A percentile compares a stretch with the other conserved stretches of the same genome.
phyloP scores from a whole-genome alignment of 192 early-diverging fungal genomes.

The Physocladia obscura region DNA sequence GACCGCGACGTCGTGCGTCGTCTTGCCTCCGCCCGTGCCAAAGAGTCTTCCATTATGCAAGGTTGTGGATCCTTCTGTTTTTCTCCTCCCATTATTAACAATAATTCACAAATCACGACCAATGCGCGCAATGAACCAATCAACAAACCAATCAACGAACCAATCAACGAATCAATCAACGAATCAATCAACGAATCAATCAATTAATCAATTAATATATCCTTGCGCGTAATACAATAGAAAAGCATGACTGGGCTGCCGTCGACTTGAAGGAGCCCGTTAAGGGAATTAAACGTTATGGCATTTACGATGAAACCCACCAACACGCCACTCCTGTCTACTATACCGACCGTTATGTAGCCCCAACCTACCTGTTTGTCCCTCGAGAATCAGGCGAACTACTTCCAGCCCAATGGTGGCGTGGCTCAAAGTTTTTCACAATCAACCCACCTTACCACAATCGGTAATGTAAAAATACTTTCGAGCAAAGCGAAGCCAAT shows the following conservation, averaged over 20 bases:
- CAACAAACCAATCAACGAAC: too few species aligned
- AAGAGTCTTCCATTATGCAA: slow-evolving; percentile 87
- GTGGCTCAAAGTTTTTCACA: slow-evolving; percentile 53
- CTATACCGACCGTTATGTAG: slow-evolving; percentile 79
- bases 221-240: too few species aligned
- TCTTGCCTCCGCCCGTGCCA: slow-evolving; percentile 64
- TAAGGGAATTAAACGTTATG: slow-evolving; percentile 44
- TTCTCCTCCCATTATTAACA: too few species aligned
- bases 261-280: slow-evolving; percentile 51
- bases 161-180: too few species aligned
- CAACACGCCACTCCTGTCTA: slow-evolving; percentile 83
- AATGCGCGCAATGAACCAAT: too few species aligned
- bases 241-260: slow-evolving; percentile 34
- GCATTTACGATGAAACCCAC: slow-evolving; percentile 55
- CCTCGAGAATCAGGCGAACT: slow-evolving; percentile 49
- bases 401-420: slow-evolving; percentile 54
- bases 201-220: too few species aligned
- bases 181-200: too few species aligned
- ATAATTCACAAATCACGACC: too few species aligned
- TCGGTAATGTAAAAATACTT: slow-evolving; percentile 7
- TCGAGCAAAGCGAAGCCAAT: neutral
- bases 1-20: slow-evolving; percentile 80
- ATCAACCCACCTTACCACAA: slow-evolving; percentile 41
- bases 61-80: too few species aligned
- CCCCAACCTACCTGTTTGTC: slow-evolving; percentile 65